Conservation (phyloP, 768 basidiomycete genomes). For the Termitomyces bulborhizus region DNA sequence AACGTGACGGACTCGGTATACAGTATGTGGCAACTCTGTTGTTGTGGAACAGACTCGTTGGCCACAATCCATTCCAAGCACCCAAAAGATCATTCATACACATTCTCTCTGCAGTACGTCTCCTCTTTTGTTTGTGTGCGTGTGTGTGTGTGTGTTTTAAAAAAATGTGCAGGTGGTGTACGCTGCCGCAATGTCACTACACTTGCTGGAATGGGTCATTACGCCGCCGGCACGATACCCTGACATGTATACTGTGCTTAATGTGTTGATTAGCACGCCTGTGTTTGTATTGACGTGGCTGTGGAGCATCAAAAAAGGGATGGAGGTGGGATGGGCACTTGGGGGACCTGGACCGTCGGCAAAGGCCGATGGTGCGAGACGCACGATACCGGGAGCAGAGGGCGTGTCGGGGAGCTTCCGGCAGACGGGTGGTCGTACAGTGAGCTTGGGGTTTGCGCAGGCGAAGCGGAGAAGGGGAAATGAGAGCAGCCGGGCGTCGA, state of each 20-base stretch:
- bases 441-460: constrained; percentile 13
- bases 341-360: constrained; percentile 37
- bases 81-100: constrained; percentile 44
- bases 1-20: constrained; percentile 67
- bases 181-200: constrained; percentile 44
- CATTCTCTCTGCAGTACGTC: constrained; percentile 45
- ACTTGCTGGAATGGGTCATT: constrained; percentile 56
- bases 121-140: too few species aligned
- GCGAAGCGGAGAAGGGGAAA: background rate
- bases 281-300: constrained; percentile 82
- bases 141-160: too few species aligned
- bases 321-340: constrained; percentile 79
- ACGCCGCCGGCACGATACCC: constrained; percentile 73
- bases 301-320: constrained; percentile 79
- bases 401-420: constrained; percentile 7
- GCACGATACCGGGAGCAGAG: background rate
- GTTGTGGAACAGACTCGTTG: constrained; percentile 81
- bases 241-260: constrained; percentile 80
- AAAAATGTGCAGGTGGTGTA: constrained; percentile 44
- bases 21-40: constrained; percentile 66
- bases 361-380: constrained; percentile 5
- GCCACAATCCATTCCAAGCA: constrained; percentile 60
- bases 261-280: constrained; percentile 73
- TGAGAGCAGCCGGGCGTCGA: background rate
- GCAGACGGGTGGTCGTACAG: constrained; percentile 18